Evolutionary conservation across 257 asterid species (phyloP), one percentile per base, ranked within the genome.

Genomic region (Parsonsia alboflavescens): DNA sequence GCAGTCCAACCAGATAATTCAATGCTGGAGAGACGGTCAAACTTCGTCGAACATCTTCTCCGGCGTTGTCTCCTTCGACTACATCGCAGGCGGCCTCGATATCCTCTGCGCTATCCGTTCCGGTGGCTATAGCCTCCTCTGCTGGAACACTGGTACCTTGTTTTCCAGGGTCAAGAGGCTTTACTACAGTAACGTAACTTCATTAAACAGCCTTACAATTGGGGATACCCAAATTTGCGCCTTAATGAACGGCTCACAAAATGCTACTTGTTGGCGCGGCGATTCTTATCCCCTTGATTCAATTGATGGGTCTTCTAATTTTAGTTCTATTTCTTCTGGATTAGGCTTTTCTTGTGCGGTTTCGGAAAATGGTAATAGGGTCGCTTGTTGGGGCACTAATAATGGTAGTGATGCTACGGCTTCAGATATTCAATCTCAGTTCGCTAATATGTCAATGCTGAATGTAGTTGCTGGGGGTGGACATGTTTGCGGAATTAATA

Each of bases 211-310:
- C 30, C 71, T 93, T 30, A 57, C 94, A 0, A 59, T 89, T 17
- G 98, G 97, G 10, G 91, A 81, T 68, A 71, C 88, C 9, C 96
- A 88, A 75, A 84, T 92, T 28, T 92, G 98, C 76, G 89, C 82
- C 59, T 59, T 89, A 5, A 76, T 76, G 0, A 85, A 85, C 80
- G 79, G 70, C 1, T 16, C 83, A 11, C 42, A 45, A 10, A 85
- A 78, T 59, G 89, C 73, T 11, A 63, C 74, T 61, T 92, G 97
- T 81, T 90, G 96, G 96, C 85, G 98, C 5, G 89, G 84, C n/a
- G 75, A 28, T 21, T 48, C 74, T 10, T 48, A 73, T n/a, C 71
- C 84, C 0, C 72, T 58, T 19, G 76, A 39, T 50, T 73, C 62
- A 63, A 73, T 77, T 0, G 70, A 73, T 61, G 83, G 65, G 28